Percentiles rank a stretch among this genome's conserved stretches.
Evolutionary conservation across 139 green algal genomes (phyloP).

Genomic region (Closterium sp.): DNA sequence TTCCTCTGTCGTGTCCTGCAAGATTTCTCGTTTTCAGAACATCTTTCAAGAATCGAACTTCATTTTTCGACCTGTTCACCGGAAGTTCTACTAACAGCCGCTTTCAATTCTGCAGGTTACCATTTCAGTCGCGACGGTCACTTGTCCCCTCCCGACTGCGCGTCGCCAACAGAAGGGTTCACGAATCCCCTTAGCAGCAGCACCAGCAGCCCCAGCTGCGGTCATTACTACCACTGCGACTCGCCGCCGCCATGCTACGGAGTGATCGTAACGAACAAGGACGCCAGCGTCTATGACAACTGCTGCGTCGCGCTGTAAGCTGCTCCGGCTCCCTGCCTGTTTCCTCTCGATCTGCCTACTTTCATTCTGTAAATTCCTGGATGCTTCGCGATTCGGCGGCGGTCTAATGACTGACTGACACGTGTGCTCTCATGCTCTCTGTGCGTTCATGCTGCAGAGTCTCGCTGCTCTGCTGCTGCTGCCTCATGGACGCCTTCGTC

Average conservation of each 20-base stretch:
- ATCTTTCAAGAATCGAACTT: too few relatives aligned
- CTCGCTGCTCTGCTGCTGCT: background rate
- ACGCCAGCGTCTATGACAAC: background rate
- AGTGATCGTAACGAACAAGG: background rate
- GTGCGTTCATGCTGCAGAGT: background rate
- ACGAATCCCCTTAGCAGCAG: background rate
- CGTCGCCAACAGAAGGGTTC: background rate
- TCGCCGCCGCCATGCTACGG: background rate
- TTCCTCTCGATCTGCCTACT: too few relatives aligned
- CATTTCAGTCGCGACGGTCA: background rate
- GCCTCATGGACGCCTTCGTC: background rate
- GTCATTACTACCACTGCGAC: background rate
- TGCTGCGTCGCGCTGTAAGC: background rate
- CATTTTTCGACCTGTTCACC: too few relatives aligned
- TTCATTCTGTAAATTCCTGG: too few relatives aligned
- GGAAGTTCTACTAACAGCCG: too few relatives aligned
- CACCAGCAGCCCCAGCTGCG: background rate
- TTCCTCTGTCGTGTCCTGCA: too few relatives aligned
- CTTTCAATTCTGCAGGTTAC: background rate
- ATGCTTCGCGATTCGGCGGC: too few relatives aligned
- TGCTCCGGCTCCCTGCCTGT: too few relatives aligned
- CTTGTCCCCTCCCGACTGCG: background rate
- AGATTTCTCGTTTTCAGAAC: too few relatives aligned
- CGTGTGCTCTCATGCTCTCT: too few relatives aligned
- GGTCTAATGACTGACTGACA: background rate